Base-by-base conservation (phyloP, 148 eudicot genomes). In the Oxyria digyna region DNA sequence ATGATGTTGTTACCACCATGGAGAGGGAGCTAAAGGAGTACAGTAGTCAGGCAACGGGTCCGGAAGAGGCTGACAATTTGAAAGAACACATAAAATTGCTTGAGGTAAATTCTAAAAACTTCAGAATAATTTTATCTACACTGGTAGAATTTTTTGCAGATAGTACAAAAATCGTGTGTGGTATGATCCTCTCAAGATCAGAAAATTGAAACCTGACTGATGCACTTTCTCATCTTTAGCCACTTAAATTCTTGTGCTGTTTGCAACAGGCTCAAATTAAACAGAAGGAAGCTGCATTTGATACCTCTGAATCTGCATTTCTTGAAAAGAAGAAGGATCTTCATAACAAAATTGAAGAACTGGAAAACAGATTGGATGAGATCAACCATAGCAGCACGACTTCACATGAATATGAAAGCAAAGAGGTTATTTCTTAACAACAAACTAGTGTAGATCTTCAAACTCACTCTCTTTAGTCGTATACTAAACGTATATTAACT, bases 21-120 rank as follows among this genome's bases (percentile, higher is more conserved):
- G 91, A 92, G 82, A 87, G 85, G 76, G 86, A 87, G 77, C 78
- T 83, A 26, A 86, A 79, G 73, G 89, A 86, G 70, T 63, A 40
- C 18, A 38, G 41, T 38, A 38, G 41, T 38, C 41, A 38, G 41
- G 41, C 41, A 38, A 38, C 9, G 4, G 41, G 41, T 38, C 41
- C 4, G 8, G 74, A 37, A 73, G 97, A 87, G 71, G 79, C 75
- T 42, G 71, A 71, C 27, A 80, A 80, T 50, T 77, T 87, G 77
- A 85, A 80, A 81, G 89, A 87, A 69, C 83, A 78, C 74, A 76
- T 92, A 75, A 81, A 82, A 71, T 69, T 77, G 69, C 91, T 89
- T 0, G 94, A 89, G 96, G 98, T 92, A 89, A 77, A 59, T 20
- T 59, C 65, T 59, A 8, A 0, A 52, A 23, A 52, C 62, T 52